These are phyloP conservation scores for Hyaloperonospora brassicae DNA, from an alignment of 352 stramenopile species.

Conservation along the genomic window DNA sequence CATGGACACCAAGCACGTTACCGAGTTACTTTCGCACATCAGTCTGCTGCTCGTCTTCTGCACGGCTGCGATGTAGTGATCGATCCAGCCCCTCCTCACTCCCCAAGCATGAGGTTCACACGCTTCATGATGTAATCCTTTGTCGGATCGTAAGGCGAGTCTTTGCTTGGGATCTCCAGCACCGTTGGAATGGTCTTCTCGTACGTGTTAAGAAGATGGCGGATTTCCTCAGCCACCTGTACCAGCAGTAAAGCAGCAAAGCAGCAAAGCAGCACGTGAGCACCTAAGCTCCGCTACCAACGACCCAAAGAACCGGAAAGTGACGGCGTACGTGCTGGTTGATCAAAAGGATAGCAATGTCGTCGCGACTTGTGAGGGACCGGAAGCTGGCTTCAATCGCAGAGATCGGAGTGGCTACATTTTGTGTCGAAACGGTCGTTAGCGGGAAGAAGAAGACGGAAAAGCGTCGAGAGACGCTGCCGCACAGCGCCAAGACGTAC, in stretches of 20 bases:
- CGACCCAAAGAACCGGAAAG: background rate
- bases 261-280: too few relatives aligned
- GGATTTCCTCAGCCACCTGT: conserved; percentile 95
- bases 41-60: conserved; percentile 11
- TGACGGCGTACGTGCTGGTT: conserved; percentile 90
- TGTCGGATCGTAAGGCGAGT: conserved; percentile 91
- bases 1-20: conserved; percentile 17
- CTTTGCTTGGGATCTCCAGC: conserved; percentile 97
- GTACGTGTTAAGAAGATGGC: conserved; percentile 96
- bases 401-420: conserved; percentile 77
- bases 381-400: conserved; percentile 91
- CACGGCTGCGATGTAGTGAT: background rate
- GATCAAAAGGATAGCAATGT: conserved; percentile 98
- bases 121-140: conserved; percentile 99
- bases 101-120: conserved; percentile 90
- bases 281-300: background rate
- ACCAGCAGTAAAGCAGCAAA: conserved; percentile 2
- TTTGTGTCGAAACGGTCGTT: background rate
- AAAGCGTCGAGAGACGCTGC: conserved; percentile 10
- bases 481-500: too few relatives aligned
- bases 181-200: conserved; percentile 97
- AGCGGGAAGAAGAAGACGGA: background rate
- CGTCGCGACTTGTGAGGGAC: conserved; percentile 87
- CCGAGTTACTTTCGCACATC: conserved; percentile 8
- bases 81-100: conserved; percentile 23